Conservation (phyloP, 805 yeast species). For the Metahyphopichia silvanorum region DNA sequence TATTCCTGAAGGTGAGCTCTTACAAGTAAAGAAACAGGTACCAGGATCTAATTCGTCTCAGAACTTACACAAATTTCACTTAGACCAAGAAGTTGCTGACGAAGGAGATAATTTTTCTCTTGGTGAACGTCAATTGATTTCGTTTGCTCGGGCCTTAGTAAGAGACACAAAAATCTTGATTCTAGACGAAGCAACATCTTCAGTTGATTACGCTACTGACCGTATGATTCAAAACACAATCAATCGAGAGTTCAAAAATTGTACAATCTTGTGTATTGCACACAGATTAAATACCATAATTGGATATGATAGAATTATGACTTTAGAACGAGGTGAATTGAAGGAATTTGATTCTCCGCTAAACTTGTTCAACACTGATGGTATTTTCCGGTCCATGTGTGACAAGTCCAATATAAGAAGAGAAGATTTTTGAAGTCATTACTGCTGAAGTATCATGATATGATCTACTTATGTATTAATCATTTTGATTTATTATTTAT, state of each 20-base stretch:
- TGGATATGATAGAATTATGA: conserved; percentile 9
- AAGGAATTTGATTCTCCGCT: conserved; percentile 25
- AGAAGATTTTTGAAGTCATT: conserved; percentile 18
- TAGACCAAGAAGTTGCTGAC: conserved; percentile 11
- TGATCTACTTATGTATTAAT: too few relatives aligned
- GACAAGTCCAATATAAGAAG: conserved; percentile 19
- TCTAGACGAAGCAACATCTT: conserved; percentile 17
- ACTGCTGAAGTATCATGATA: too few relatives aligned
- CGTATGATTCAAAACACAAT: conserved; percentile 11
- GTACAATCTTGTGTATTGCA: conserved; percentile 16
- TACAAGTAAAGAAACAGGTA: conserved; percentile 16
- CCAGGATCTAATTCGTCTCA: conserved; percentile 16
- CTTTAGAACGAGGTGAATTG: conserved; percentile 23
- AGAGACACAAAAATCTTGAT: conserved; percentile 11
- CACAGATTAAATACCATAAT: conserved; percentile 14
- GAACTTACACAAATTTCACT: conserved; percentile 11
- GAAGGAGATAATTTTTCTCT: conserved; percentile 14
- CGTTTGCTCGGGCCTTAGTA: conserved; percentile 16
- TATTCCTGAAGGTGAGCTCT: conserved; percentile 25
- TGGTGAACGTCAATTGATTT: conserved; percentile 15
- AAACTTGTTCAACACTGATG: conserved; percentile 18
- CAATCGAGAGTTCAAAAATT: conserved; percentile 9
- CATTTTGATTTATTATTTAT: too few relatives aligned
- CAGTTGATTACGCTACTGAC: conserved; percentile 17
- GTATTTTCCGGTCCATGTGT: conserved; percentile 29